Percentiles rank a stretch among this genome's conserved stretches.
phyloP scores from a whole-genome alignment of 805 yeast genomes.

The Saccharomyces mikatae region DNA sequence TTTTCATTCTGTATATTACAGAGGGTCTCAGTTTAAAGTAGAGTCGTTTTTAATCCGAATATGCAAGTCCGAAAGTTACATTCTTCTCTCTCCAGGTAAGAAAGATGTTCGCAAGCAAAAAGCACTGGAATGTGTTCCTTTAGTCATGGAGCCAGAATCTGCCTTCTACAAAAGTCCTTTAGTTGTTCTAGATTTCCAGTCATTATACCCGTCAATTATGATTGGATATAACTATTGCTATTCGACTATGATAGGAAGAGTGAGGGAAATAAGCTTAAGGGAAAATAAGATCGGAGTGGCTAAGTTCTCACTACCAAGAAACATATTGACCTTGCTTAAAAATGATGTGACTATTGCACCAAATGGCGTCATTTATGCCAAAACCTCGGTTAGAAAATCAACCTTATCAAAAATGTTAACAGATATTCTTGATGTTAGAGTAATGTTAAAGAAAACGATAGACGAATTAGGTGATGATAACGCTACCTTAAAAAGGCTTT shows the following conservation, averaged over 20 bases:
- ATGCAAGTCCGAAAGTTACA: slow-evolving; percentile 64
- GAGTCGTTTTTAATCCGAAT: slow-evolving; percentile 75
- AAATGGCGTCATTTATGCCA: slow-evolving; percentile 76
- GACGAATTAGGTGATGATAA: slow-evolving; percentile 34
- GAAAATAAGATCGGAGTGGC: slow-evolving; percentile 47
- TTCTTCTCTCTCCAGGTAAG: slow-evolving; percentile 72
- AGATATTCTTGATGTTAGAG: slow-evolving; percentile 73
- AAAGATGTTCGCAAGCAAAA: slow-evolving; percentile 75
- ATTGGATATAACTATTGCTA: slow-evolving; percentile 88
- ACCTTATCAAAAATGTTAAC: slow-evolving; percentile 73
- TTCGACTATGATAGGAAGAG: slow-evolving; percentile 59
- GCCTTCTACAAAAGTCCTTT: slow-evolving; percentile 82
- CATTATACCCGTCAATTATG: slow-evolving; percentile 85
- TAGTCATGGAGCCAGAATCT: slow-evolving; percentile 88
- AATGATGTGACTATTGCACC: slow-evolving; percentile 68
- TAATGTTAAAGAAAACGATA: slow-evolving; percentile 73
- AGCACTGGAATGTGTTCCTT: slow-evolving; percentile 79
- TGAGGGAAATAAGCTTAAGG: slow-evolving; percentile 43
- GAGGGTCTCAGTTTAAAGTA: slow-evolving; percentile 93
- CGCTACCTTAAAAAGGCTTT: slow-evolving; percentile 41
- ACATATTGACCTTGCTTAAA: slow-evolving; percentile 44
- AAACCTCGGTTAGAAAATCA: slow-evolving; percentile 58
- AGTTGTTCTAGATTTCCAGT: slow-evolving; percentile 86
- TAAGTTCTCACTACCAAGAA: slow-evolving; percentile 44
- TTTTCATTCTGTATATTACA: slow-evolving; percentile 72